Conservation (phyloP, 2,329 filamentous ascomycete genomes). For the Diplodia seriata region DNA sequence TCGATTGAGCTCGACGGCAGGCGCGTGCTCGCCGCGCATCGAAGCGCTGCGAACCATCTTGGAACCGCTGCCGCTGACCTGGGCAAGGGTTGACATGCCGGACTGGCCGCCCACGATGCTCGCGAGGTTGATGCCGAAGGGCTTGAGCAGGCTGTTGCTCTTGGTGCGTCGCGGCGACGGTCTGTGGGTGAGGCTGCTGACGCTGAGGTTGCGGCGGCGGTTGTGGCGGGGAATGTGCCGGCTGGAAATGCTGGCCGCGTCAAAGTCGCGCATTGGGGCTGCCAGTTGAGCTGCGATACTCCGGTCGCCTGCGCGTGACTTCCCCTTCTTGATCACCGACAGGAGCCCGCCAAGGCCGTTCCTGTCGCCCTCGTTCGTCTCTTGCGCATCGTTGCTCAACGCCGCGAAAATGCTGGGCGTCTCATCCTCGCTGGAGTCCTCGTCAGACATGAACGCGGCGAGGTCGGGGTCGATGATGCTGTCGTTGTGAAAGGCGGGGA, state of each 20-base stretch:
- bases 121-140: conserved; percentile 48
- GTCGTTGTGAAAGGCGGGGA: conserved; percentile 96
- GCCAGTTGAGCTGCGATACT: conserved; percentile 71
- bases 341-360: conserved; percentile 75
- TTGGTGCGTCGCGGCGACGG: conserved; percentile 72
- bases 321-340: conserved; percentile 75
- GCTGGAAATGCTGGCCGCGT: conserved; percentile 69
- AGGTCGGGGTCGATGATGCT: conserved; percentile 98
- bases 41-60: conserved; percentile 76
- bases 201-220: conserved; percentile 82
- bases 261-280: conserved; percentile 69
- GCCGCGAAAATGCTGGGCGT: conserved; percentile 83
- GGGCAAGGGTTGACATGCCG: conserved; percentile 26
- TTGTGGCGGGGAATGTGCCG: conserved; percentile 68
- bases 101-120: conserved; percentile 39
- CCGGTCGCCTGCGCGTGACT: conserved; percentile 75
- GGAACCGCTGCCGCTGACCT: conserved; percentile 38
- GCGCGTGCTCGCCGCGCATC: conserved; percentile 75
- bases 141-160: conserved; percentile 61
- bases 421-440: conserved; percentile 90
- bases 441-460: conserved; percentile 93
- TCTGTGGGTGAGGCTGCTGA: conserved; percentile 77
- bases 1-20: conserved; percentile 82
- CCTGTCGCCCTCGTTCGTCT: conserved; percentile 75
- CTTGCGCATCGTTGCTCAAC: conserved; percentile 68